Evolutionary conservation across 257 asterid species (phyloP).

Genomic region (Forsythia suspensa): DNA sequence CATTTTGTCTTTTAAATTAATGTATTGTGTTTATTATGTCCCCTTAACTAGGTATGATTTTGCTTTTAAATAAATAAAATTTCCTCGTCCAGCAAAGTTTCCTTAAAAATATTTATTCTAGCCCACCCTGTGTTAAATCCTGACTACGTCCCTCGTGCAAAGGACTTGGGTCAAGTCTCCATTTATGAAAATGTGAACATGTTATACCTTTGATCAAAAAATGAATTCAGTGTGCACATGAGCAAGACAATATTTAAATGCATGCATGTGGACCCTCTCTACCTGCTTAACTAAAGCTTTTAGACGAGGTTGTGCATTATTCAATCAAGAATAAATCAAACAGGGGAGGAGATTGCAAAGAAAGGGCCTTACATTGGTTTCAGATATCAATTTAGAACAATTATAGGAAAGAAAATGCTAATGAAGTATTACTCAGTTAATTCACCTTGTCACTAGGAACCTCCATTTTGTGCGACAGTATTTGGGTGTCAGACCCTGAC

Average conservation of each 20-base stretch:
- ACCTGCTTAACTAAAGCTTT: not conserved
- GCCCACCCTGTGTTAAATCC: too few relatives aligned
- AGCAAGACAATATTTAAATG: too few relatives aligned
- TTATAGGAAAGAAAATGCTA: not conserved
- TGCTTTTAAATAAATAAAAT: too few relatives aligned
- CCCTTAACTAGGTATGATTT: too few relatives aligned
- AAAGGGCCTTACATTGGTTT: not conserved
- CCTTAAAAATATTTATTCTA: too few relatives aligned
- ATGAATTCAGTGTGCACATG: too few relatives aligned
- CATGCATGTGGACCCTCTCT: too few relatives aligned
- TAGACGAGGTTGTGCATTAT: not conserved
- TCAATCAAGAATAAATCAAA: not conserved
- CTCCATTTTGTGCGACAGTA: conserved; percentile 76
- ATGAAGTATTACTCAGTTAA: not conserved
- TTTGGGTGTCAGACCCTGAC: conserved; percentile 37
- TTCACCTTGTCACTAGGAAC: conserved; percentile 90
- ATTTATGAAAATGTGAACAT: too few relatives aligned
- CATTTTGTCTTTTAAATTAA: not conserved
- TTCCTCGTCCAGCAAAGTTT: not conserved
- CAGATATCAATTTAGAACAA: not conserved
- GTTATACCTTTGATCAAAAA: too few relatives aligned
- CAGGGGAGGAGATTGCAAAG: not conserved
- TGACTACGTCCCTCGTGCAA: too few relatives aligned
- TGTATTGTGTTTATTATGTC: not conserved
- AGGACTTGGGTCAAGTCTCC: not conserved